Evolutionary conservation across 192 early-diverging fungal genomes (phyloP).

Genomic region (Backusella westeae): DNA sequence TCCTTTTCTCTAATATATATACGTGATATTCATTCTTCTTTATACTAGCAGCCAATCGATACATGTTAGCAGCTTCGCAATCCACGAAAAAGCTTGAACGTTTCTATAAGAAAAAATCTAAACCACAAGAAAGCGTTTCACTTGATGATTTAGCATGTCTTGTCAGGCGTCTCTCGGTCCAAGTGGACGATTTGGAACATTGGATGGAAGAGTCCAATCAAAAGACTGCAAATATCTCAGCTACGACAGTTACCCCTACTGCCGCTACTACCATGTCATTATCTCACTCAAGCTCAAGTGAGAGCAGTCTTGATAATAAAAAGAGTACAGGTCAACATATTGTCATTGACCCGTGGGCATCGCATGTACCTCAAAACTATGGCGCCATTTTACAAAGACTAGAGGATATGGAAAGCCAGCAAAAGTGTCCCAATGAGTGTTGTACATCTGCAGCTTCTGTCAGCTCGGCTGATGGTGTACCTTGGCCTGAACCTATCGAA

Average conservation of each 20-base stretch:
- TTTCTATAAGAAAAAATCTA: not conserved
- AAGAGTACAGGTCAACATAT: not conserved
- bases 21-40: not conserved
- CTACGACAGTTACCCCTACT: not conserved
- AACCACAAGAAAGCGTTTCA: not conserved
- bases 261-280: not conserved
- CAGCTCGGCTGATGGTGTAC: not conserved
- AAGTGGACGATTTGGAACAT: conserved; percentile 14
- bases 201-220: not conserved
- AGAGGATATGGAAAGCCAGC: not conserved
- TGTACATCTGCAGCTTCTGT: conserved; percentile 1
- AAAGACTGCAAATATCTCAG: not conserved
- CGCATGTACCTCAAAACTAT: conserved; percentile 1
- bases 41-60: not conserved
- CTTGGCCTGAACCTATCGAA: conserved; percentile 8
- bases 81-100: not conserved
- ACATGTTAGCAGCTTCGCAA: not conserved
- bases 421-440: not conserved
- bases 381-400: not conserved
- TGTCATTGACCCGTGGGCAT: conserved; percentile 12
- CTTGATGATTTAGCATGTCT: conserved; percentile 10
- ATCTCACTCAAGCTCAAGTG: not conserved
- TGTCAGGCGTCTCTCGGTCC: conserved; percentile 1
- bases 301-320: not conserved
- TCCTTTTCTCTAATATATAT: conserved; percentile 4